phyloP scores from a whole-genome alignment of 2,329 filamentous ascomycete genomes.

The Penicillium brevicompactum region DNA sequence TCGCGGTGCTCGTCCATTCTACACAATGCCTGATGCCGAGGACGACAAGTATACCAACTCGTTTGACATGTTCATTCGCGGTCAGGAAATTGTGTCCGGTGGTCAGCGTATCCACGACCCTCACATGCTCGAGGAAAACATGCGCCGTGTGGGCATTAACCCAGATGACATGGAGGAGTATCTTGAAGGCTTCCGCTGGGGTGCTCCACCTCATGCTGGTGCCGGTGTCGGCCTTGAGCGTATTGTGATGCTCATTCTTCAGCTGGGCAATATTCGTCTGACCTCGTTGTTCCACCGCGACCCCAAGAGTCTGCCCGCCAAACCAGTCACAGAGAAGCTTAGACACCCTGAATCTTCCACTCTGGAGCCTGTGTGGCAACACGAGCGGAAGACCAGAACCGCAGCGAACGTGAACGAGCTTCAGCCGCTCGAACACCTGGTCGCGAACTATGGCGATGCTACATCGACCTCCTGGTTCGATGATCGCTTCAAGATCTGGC shows the following conservation, averaged over 20 bases:
- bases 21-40: slow-evolving; percentile 79
- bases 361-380: slow-evolving; percentile 65
- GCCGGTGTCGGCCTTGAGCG: slow-evolving; percentile 89
- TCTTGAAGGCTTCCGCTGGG: slow-evolving; percentile 83
- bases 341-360: slow-evolving; percentile 88
- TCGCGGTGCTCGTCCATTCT: slow-evolving; percentile 79
- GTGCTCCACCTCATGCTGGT: slow-evolving; percentile 84
- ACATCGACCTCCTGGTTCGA: slow-evolving; percentile 94
- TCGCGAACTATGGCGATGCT: slow-evolving; percentile 93
- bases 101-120: slow-evolving; percentile 91
- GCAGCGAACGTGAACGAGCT: slow-evolving; percentile 55
- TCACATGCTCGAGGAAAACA: slow-evolving; percentile 71
- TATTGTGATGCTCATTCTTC: slow-evolving; percentile 80
- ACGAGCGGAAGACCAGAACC: slow-evolving; percentile 40
- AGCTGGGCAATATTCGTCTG: slow-evolving; percentile 85
- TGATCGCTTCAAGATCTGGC: slow-evolving; percentile 84
- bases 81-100: slow-evolving; percentile 89
- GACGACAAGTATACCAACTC: slow-evolving; percentile 80
- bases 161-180: slow-evolving; percentile 89
- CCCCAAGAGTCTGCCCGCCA: slow-evolving; percentile 79
- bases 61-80: slow-evolving; percentile 91
- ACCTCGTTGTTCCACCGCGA: slow-evolving; percentile 86
- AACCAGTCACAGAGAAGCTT: slow-evolving; percentile 63
- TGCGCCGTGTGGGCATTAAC: slow-evolving; percentile 74
- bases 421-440: slow-evolving; percentile 80